phyloP scores from a whole-genome alignment of 2,329 filamentous ascomycete species.

The Diaporthe ampelina region DNA sequence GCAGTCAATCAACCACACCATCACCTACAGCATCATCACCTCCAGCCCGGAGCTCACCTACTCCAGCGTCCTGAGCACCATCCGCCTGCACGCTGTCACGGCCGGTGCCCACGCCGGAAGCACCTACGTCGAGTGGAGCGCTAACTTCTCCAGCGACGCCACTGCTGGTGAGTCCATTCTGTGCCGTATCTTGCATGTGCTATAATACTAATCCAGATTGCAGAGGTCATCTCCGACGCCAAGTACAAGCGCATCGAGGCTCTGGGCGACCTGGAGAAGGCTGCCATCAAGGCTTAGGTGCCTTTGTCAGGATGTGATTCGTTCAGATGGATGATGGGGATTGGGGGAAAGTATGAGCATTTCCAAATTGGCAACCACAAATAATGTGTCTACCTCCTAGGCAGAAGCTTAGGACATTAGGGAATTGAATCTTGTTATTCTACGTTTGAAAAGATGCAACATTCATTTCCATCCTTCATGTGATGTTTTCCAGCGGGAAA shows the following conservation, averaged over 20 bases:
- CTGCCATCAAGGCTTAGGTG: conserved; percentile 53
- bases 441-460: background rate
- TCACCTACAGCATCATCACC: conserved; percentile 80
- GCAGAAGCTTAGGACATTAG: background rate
- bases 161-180: conserved; percentile 69
- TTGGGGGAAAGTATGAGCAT: background rate
- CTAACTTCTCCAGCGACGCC: conserved; percentile 78
- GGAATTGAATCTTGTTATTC: conserved; percentile 35
- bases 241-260: conserved; percentile 83
- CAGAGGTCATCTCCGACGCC: conserved; percentile 77
- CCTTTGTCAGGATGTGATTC: background rate
- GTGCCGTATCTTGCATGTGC: too few species aligned
- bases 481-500: background rate
- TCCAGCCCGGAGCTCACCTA: conserved; percentile 75
- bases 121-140: conserved; percentile 79
- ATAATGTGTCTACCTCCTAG: background rate
- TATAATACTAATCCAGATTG: too few species aligned
- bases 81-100: conserved; percentile 76
- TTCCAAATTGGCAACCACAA: background rate
- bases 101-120: conserved; percentile 73
- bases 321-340: background rate
- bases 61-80: conserved; percentile 75
- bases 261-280: conserved; percentile 74
- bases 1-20: conserved; percentile 79
- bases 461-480: background rate